Evolutionary conservation across 208 protist genomes (phyloP), one percentile per base, ranked within the genome.

Genomic region (Crithidia thermophila): DNA sequence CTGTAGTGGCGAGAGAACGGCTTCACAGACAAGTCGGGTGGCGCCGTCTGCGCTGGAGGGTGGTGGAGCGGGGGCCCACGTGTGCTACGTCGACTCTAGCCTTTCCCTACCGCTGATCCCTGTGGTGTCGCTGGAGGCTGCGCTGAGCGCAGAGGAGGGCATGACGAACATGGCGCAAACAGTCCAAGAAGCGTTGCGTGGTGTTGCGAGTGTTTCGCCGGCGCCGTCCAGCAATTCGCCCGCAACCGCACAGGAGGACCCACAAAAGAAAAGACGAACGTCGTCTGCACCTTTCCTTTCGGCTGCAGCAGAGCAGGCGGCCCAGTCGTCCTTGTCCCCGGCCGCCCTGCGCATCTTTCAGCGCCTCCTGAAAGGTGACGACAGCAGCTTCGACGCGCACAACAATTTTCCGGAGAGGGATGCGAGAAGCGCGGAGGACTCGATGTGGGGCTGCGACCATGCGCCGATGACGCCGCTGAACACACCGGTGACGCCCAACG

Each of bases 51-150:
- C 58, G 43, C 0, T 40, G 45, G 45, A 64, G 5, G 58, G 58
- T 4, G 42, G 43, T 0, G 20, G 21, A 9, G 58, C n/a, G n/a
- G n/a, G 43, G 3, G 58, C 58, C 2, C 58, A 42, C 4, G 30
- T 64, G 31, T 53, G 58, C 33, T 53, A 53, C 43, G 58, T 64
- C 4, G 58, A 51, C 31, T 64, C 58, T 0, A 49, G 39, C 18
- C 43, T 64, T 14, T 33, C 43, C 11, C 6, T 64, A 9, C 58
- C 58, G 0, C 25, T 33, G 0, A 67, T 69, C 20, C 31, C 63
- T 5, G 63, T 69, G 52, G 21, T 53, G 6, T 21, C 63, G 16
- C 23, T 61, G 39, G 21, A 37, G 11, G 52, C 51, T 6, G 60
- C 39, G 23, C 14, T 67, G 10, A 14, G 10, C 21, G 39, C 31